Evolutionary conservation across 345 rosid genomes (phyloP).

Genomic region (Rhodamnia argentea): DNA sequence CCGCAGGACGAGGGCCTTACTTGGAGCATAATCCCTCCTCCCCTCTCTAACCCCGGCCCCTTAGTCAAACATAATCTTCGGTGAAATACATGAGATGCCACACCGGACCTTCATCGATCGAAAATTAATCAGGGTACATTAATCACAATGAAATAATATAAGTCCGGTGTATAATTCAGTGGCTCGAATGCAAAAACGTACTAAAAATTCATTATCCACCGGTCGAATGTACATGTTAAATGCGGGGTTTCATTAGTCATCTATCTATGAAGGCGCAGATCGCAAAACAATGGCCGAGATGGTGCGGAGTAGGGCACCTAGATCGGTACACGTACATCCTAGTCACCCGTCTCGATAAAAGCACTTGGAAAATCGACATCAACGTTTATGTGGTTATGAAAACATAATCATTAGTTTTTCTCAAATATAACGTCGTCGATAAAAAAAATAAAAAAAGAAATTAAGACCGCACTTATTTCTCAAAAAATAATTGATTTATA

Average conservation of each 20-base stretch:
- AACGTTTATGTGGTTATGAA: background rate
- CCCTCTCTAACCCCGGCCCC: background rate
- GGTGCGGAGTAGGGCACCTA: background rate
- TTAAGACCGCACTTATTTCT: fast-evolving
- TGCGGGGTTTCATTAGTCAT: background rate
- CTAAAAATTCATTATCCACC: background rate
- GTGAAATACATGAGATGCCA: background rate
- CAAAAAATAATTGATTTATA: background rate
- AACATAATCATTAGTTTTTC: background rate
- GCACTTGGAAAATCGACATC: background rate
- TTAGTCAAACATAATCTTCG: background rate
- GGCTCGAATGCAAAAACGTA: background rate
- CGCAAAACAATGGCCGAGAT: background rate
- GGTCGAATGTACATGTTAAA: background rate
- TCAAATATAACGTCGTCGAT: background rate
- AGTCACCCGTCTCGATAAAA: background rate
- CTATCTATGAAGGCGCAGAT: background rate
- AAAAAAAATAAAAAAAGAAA: background rate
- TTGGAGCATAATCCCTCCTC: background rate
- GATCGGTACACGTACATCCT: background rate
- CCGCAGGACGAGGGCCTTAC: background rate
- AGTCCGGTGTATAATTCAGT: background rate
- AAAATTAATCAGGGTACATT: background rate
- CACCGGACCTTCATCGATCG: background rate
- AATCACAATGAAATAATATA: background rate